Conservation (phyloP, 306 rosid genomes). For the Quillaja saponaria region DNA sequence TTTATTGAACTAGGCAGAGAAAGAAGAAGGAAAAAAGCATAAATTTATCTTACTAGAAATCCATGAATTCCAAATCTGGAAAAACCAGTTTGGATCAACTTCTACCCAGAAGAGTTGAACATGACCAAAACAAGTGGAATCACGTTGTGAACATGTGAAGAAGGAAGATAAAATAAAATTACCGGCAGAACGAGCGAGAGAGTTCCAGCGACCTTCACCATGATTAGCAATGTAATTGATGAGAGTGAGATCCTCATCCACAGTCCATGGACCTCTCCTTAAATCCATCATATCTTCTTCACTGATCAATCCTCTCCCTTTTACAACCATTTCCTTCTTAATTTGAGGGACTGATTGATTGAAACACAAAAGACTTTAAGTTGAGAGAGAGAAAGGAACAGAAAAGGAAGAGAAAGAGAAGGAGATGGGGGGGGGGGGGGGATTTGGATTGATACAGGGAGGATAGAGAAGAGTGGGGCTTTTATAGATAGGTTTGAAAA, state of each 20-base stretch:
- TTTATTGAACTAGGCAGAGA: too few relatives aligned
- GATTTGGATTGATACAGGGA: conserved; percentile 37
- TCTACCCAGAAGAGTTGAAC: background rate
- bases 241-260: conserved; percentile 82
- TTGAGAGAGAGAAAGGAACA: conserved; percentile 22
- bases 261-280: conserved; percentile 93
- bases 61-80: too few relatives aligned
- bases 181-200: conserved; percentile 80
- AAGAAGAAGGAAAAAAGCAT: too few relatives aligned
- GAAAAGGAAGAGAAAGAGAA: conserved; percentile 23
- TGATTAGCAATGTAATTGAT: conserved; percentile 85
- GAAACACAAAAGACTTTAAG: conserved; percentile 13
- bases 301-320: conserved; percentile 32
- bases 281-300: conserved; percentile 55
- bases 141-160: background rate
- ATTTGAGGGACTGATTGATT: conserved; percentile 30
- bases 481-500: conserved; percentile 55
- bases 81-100: background rate
- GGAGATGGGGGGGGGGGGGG: too few relatives aligned
- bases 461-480: conserved; percentile 43
- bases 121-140: background rate
- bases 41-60: too few relatives aligned
- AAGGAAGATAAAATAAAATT: background rate
- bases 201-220: conserved; percentile 99
- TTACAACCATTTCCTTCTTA: conserved; percentile 49